Percentiles rank a stretch among this genome's conserved stretches.
These are phyloP conservation scores for Wickerhamomyces sp. DNA, from an alignment of 1,139 yeast genomes.

Conservation along the genomic window DNA sequence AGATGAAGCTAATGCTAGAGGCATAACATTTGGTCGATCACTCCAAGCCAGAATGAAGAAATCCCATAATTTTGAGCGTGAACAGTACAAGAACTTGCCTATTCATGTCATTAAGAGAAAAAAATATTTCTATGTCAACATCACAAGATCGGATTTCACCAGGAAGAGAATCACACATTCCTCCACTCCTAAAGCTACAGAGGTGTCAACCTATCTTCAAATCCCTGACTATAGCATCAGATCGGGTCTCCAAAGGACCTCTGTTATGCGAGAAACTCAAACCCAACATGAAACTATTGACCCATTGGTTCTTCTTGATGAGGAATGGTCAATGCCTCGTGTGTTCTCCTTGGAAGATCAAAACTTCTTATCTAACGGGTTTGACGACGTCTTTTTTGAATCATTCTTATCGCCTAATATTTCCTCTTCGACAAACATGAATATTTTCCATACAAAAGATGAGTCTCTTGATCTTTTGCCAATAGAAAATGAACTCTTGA, in stretches of 20 bases:
- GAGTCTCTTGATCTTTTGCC: slow-evolving; percentile 10
- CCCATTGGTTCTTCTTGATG: not conserved
- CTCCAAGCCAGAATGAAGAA: slow-evolving; percentile 18
- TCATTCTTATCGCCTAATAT: slow-evolving; percentile 18
- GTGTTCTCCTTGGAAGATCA: slow-evolving; percentile 10
- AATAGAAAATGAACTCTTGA: slow-evolving; percentile 25
- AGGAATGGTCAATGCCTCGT: not conserved
- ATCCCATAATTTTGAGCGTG: slow-evolving; percentile 5
- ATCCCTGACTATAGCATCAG: not conserved
- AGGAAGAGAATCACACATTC: not conserved
- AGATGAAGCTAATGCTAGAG: slow-evolving; percentile 32
- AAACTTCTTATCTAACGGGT: slow-evolving; percentile 7
- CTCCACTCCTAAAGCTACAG: not conserved
- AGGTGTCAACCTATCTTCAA: slow-evolving; percentile 5
- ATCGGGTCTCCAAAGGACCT: not conserved
- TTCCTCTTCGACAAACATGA: slow-evolving; percentile 1
- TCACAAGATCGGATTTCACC: not conserved
- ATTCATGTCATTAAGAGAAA: slow-evolving; percentile 13
- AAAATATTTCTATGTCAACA: slow-evolving; percentile 15
- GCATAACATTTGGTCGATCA: slow-evolving; percentile 36
- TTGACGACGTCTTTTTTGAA: slow-evolving; percentile 22
- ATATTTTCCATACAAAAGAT: slow-evolving; percentile 10
- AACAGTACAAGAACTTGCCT: slow-evolving; percentile 9
- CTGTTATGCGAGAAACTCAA: slow-evolving; percentile 3
- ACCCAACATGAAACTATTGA: slow-evolving; percentile 8